phyloP scores from a whole-genome alignment of 305 asterid genomes.

The Salvia sclarea region DNA sequence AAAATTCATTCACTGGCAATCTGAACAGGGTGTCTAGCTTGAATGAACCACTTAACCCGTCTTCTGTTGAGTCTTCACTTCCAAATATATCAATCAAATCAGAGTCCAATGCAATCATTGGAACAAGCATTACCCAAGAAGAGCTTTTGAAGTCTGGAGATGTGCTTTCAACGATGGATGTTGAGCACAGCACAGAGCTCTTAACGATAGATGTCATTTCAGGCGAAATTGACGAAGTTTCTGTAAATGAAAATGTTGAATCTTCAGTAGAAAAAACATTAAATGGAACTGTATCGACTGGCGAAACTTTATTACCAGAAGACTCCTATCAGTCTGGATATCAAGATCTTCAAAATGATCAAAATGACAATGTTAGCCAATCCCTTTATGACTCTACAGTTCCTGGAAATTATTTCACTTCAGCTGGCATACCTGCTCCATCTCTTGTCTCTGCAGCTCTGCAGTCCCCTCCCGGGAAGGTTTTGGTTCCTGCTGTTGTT shows the following conservation, averaged over 20 bases:
- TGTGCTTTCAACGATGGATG: constrained; percentile 40
- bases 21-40: constrained; percentile 40
- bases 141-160: constrained; percentile 40
- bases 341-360: constrained; percentile 46
- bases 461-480: constrained; percentile 74
- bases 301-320: constrained; percentile 39
- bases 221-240: constrained; percentile 31
- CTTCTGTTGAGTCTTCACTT: constrained; percentile 42
- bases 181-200: constrained; percentile 24
- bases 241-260: constrained; percentile 42
- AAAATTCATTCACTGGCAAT: constrained; percentile 36
- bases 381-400: constrained; percentile 44
- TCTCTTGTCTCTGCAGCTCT: constrained; percentile 73
- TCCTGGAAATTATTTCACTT: constrained; percentile 58
- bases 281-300: constrained; percentile 39
- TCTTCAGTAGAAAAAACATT: constrained; percentile 33
- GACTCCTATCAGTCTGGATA: constrained; percentile 41
- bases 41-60: constrained; percentile 39
- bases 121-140: constrained; percentile 41
- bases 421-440: constrained; percentile 95
- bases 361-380: constrained; percentile 43
- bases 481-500: constrained; percentile 85
- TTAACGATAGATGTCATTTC: constrained; percentile 28
- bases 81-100: constrained; percentile 31
- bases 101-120: constrained; percentile 43